Evolutionary conservation across 768 basidiomycete species (phyloP).

Genomic region (Rhodosporidiobolus sp.): DNA sequence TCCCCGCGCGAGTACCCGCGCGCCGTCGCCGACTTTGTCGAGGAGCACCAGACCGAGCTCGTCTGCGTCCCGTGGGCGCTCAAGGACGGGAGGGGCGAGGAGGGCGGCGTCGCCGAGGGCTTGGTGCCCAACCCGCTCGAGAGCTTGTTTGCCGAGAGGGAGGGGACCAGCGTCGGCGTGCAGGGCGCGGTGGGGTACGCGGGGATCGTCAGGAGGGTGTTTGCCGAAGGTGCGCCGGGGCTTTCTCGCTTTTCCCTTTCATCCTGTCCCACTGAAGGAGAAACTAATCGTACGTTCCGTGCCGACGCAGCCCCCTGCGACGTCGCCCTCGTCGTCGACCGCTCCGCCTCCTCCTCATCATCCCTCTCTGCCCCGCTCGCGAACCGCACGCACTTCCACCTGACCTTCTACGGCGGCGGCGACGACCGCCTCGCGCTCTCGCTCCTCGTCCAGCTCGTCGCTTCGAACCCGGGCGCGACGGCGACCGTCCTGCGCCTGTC

Average conservation of each 20-base stretch:
- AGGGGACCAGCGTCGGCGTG: conserved; percentile 11
- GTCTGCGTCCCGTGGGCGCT: conserved; percentile 78
- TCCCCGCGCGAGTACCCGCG: conserved; percentile 66
- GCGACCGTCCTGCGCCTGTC: conserved; percentile 74
- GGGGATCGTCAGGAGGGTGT: conserved; percentile 21
- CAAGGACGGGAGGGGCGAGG: not conserved
- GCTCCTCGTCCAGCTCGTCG: conserved; percentile 78
- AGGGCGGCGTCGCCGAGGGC: conserved; percentile 25
- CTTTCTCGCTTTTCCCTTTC: not conserved
- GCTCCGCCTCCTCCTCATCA: not conserved
- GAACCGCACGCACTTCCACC: conserved; percentile 62
- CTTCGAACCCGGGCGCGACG: conserved; percentile 61
- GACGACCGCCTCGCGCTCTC: conserved; percentile 84
- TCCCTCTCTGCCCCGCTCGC: not conserved
- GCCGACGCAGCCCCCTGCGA: conserved; percentile 31
- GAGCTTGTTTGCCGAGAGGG: conserved; percentile 15
- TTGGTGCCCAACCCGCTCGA: conserved; percentile 34
- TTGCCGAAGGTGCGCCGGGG: conserved; percentile 34
- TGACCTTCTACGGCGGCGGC: conserved; percentile 91
- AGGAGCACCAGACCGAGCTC: conserved; percentile 63
- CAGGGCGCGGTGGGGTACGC: conserved; percentile 31
- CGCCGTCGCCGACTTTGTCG: conserved; percentile 53
- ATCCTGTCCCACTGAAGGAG: too few species aligned
- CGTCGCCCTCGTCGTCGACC: conserved; percentile 36
- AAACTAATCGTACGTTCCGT: too few species aligned